Evolutionary conservation across 768 basidiomycete genomes (phyloP).

Genomic region (Tulasnella calospora): DNA sequence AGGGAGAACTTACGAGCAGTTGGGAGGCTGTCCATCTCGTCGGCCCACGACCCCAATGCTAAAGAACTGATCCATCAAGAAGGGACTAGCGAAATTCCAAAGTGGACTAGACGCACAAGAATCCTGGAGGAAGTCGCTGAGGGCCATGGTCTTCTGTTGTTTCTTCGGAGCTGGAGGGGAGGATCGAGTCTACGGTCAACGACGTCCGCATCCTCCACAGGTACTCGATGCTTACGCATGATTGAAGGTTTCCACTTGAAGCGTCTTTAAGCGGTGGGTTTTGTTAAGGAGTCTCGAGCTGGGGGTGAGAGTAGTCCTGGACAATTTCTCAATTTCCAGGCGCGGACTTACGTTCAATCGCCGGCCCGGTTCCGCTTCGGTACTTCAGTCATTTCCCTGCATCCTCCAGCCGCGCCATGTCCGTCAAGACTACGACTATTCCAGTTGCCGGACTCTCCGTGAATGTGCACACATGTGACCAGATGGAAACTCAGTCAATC

Average conservation of each 20-base stretch:
- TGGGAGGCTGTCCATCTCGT: constrained; percentile 93
- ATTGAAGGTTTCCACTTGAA: constrained; percentile 9
- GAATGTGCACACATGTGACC: constrained; percentile 13
- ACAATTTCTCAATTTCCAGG: constrained; percentile 21
- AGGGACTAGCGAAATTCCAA: constrained; percentile 27
- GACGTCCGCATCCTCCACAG: background rate
- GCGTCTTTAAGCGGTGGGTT: background rate
- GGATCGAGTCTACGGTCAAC: background rate
- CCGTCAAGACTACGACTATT: constrained; percentile 13
- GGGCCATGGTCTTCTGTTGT: constrained; percentile 77
- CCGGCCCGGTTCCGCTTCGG: background rate
- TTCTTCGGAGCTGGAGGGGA: constrained; percentile 72
- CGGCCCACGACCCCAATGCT: constrained; percentile 96
- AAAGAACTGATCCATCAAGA: background rate
- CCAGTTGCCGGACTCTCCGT: constrained; percentile 18
- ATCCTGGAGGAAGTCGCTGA: constrained; percentile 90
- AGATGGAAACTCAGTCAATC: constrained; percentile 29
- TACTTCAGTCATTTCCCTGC: background rate
- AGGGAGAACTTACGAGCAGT: constrained; percentile 71
- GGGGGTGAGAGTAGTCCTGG: constrained; percentile 7
- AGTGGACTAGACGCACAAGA: constrained; percentile 51
- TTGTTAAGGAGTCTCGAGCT: background rate
- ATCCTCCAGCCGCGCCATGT: background rate
- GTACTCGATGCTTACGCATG: constrained; percentile 24
- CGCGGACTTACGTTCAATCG: background rate